phyloP scores from a whole-genome alignment of 768 basidiomycete species.

The Boletus rubescentipes region DNA sequence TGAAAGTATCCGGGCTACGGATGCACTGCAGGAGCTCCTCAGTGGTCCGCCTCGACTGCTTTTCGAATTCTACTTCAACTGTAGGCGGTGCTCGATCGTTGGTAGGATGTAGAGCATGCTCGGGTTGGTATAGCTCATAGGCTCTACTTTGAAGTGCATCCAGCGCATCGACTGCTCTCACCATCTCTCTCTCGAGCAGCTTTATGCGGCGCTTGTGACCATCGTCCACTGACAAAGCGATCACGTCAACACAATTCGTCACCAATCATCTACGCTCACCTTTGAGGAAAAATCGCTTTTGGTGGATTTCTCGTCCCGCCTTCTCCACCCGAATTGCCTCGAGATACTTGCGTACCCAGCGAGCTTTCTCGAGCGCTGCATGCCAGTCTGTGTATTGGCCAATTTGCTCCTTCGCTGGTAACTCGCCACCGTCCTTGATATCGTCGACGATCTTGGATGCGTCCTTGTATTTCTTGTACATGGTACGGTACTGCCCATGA shows the following conservation, averaged over 20 bases:
- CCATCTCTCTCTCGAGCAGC: slow-evolving; percentile 30
- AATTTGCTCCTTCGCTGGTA: slow-evolving; percentile 24
- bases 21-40: not conserved
- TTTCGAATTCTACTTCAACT: not conserved
- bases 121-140: slow-evolving; percentile 12
- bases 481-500: slow-evolving; percentile 24
- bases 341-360: slow-evolving; percentile 28
- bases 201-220: slow-evolving; percentile 32
- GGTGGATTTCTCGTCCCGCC: slow-evolving; percentile 32
- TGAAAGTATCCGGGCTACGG: not conserved
- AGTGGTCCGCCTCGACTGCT: not conserved
- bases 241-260: not conserved
- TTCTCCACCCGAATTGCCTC: slow-evolving; percentile 34
- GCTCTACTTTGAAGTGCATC: slow-evolving; percentile 21
- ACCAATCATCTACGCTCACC: slow-evolving; percentile 10
- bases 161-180: slow-evolving; percentile 18
- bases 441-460: slow-evolving; percentile 28
- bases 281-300: slow-evolving; percentile 34
- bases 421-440: slow-evolving; percentile 1
- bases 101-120: not conserved
- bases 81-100: not conserved
- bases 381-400: slow-evolving; percentile 10
- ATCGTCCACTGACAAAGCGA: slow-evolving; percentile 24
- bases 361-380: slow-evolving; percentile 18
- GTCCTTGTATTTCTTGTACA: slow-evolving; percentile 28